Base-by-base conservation (phyloP, 2,329 filamentous ascomycete species). In the Monosporascus sp. region DNA sequence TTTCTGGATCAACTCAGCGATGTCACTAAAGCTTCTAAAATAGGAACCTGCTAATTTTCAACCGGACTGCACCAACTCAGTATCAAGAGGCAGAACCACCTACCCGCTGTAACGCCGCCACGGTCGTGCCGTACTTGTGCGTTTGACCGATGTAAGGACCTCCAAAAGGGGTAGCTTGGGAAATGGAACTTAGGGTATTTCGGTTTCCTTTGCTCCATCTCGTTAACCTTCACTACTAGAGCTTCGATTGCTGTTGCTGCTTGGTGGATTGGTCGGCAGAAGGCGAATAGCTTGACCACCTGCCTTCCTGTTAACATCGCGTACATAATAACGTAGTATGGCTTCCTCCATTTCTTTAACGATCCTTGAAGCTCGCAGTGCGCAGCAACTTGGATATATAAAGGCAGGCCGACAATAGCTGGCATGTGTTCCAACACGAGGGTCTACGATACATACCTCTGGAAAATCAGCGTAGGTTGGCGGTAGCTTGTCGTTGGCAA, bases 71-170 rank as follows among this genome's bases (percentile, higher is more conserved):
- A 9, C 14, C 2, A 7, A 44, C 41, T 27, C 15, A n/a, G 5
- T 31, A 46, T 46, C 20, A 5, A 14, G 24, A 14, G 14, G 7
- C 14, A 27, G 24, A 27, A n/a, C 20, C 5, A n/a, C 59, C 71
- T 68, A 62, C 78, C 78, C 5, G 79, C 80, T 5, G 80, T 82
- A 20, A 81, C 72, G 24, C 80, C 80, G 18, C 81, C 81, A 55
- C 80, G 72, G 60, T 85, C 81, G 57, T 84, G 81, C 35, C 80
- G 72, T 5, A 83, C 80, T 57, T 82, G 79, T 3, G 75, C 72
- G 60, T 83, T 83, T 6, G 77, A 76, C 36, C 80, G 70, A 57
- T 80, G 74, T 2, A 82, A 52, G 5, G 78, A 72, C 60, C 83
- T 83, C 45, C 62, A 59, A n/a, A 78, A 70, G 0, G 80, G 77